These are phyloP conservation scores for Elymus sibiricus DNA, from an alignment of 176 grass and related monocot genomes.

Conservation along the genomic window DNA sequence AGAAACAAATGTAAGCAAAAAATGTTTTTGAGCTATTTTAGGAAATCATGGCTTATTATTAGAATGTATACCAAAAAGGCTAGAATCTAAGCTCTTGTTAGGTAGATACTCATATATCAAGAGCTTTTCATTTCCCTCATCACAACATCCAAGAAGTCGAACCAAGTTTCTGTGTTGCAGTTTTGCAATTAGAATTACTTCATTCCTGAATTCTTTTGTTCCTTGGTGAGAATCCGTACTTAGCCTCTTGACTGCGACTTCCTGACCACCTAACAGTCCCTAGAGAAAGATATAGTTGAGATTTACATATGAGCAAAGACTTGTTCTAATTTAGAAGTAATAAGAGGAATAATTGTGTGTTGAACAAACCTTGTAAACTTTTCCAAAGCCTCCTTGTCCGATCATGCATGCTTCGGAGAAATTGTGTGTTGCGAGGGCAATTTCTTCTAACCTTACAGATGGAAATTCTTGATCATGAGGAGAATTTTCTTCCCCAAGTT, in stretches of 20 bases:
- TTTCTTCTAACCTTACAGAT: constrained; percentile 12
- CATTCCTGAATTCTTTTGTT: background rate
- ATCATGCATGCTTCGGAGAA: constrained; percentile 17
- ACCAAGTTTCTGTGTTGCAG: background rate
- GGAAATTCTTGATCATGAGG: background rate
- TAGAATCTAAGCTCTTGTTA: background rate
- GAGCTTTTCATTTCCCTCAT: background rate
- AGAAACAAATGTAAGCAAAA: background rate
- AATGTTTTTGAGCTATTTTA: background rate
- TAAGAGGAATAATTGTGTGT: background rate
- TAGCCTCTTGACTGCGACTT: background rate
- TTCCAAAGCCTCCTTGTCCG: constrained; percentile 36
- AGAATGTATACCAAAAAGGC: background rate
- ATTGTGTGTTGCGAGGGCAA: constrained; percentile 3
- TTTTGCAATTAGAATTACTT: constrained; percentile 1
- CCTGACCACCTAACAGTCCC: background rate
- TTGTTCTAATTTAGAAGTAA: background rate
- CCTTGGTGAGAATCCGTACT: background rate
- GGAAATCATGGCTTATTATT: background rate
- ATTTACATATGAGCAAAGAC: background rate
- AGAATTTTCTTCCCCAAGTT: background rate
- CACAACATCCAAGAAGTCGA: background rate
- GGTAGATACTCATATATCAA: background rate
- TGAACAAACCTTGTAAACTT: constrained; percentile 27
- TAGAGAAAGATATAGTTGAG: background rate